A percentile compares a stretch with the other conserved stretches of the same genome.
Evolutionary conservation across 1,139 yeast genomes (phyloP).

Genomic region (Yarrowia galli): DNA sequence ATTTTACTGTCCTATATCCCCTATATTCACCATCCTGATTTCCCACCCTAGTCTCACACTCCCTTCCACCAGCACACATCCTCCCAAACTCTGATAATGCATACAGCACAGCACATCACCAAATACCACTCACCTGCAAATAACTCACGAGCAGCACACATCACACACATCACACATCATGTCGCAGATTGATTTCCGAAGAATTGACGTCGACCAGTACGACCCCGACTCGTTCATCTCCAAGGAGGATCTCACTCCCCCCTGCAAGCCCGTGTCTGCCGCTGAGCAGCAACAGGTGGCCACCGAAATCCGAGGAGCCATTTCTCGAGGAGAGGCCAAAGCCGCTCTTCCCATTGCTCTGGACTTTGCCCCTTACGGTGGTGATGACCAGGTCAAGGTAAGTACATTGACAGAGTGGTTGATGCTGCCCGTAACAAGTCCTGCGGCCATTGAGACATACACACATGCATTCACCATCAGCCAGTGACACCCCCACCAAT

Average conservation of each 20-base stretch:
- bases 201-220: constrained; percentile 89
- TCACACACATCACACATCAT: constrained; percentile 39
- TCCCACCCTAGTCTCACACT: not conserved
- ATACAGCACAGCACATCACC: constrained; percentile 24
- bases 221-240: constrained; percentile 80
- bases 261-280: constrained; percentile 54
- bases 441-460: too few relatives aligned
- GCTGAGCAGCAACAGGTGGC: constrained; percentile 64
- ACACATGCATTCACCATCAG: not conserved
- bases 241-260: constrained; percentile 69
- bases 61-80: not conserved
- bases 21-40: too few relatives aligned
- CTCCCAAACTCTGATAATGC: constrained; percentile 37
- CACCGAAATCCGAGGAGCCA: constrained; percentile 64
- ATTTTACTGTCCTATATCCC: not conserved
- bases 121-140: constrained; percentile 20
- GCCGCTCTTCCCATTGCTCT: constrained; percentile 72
- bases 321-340: constrained; percentile 74
- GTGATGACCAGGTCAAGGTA: constrained; percentile 63
- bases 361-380: constrained; percentile 82
- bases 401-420: not conserved
- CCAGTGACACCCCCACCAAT: not conserved
- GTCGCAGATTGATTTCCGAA: constrained; percentile 56
- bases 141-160: constrained; percentile 12
- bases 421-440: too few relatives aligned